Percentiles rank a stretch among this genome's conserved stretches.
These are phyloP conservation scores for Piper longum DNA, from an alignment of 164 flowering plant genomes.

Conservation along the genomic window DNA sequence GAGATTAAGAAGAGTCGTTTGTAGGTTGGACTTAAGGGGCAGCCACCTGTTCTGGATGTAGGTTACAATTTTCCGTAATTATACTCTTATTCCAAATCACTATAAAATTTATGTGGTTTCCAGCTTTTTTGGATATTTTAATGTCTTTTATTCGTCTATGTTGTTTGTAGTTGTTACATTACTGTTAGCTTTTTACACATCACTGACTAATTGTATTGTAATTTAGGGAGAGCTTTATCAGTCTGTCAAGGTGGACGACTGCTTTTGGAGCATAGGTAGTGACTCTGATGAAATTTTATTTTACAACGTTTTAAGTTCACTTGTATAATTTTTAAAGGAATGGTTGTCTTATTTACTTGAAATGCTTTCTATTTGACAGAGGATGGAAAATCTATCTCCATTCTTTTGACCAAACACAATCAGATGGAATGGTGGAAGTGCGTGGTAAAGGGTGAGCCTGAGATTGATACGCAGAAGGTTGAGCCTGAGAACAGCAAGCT, in stretches of 20 bases:
- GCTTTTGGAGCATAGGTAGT: conserved; percentile 93
- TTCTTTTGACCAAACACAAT: conserved; percentile 74
- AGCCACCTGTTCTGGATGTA: conserved; percentile 88
- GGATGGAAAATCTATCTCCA: conserved; percentile 55
- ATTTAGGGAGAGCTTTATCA: conserved; percentile 58
- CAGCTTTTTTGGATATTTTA: neutral
- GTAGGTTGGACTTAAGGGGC: conserved; percentile 85
- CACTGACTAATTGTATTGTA: neutral
- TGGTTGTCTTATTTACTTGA: neutral
- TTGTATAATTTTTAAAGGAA: neutral
- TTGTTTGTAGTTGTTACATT: neutral
- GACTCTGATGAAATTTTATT: neutral
- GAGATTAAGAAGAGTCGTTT: conserved; percentile 79
- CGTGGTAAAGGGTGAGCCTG: conserved; percentile 83
- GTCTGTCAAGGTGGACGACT: conserved; percentile 72
- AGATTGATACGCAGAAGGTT: conserved; percentile 82
- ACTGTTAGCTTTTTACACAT: neutral
- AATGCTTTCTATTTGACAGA: conserved; percentile 30
- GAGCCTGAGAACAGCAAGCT: conserved; percentile 89
- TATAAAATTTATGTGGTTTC: neutral
- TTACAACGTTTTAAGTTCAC: no score
- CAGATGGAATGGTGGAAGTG: conserved; percentile 98
- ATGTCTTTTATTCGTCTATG: neutral
- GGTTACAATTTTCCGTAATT: conserved; percentile 4
- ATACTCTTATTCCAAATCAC: neutral